Evolutionary conservation across 768 basidiomycete genomes (phyloP), one percentile per base, ranked within the genome.

Genomic region (Psilocybe sp.): DNA sequence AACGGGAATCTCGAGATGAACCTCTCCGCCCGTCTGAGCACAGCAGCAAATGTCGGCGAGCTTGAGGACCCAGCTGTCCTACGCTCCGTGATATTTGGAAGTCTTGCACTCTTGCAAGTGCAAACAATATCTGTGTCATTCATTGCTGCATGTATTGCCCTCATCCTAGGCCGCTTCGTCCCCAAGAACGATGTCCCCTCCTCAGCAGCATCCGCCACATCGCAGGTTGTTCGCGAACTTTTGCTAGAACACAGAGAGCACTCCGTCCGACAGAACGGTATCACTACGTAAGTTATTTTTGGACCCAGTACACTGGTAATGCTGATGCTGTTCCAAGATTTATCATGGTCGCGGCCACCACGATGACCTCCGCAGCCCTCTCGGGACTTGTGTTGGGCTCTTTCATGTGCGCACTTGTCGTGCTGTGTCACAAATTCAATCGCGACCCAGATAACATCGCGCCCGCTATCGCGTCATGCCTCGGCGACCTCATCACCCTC

Each of bases 1-100:
- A 98, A 97, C 61, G 97, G 96, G n/a, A 92, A 99, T 62, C 80
- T 98, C 34, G 97, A 98, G 68, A 98, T 98, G 96, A 98, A 97
- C 56, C 84, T 99, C 6, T 95, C 94, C 3, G 93, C 97, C 1
- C 81, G 96, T 12, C 77, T 99, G n/a, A 88, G 90, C 1, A 99
- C 97, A 0, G 88, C 94, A 1, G 89, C 95, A 5, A 97, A 98
- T 58, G 85, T 95, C 44, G 96, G 96, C 39, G 84, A 93, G 53
- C 82, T 99, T 4, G 93, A 98, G 64, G 79, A 84, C 32, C 81
- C 83, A 0, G 57, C 64, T 2, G 74, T 72, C 7, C 81, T 91
- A 3, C 77, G 80, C 4, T 64, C 72, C 2, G 81, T 96, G 52
- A 77, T 99, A 32, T 51, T 82, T 2, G 94, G 94, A 37, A 97